Percentiles rank a stretch among this genome's conserved stretches.
Evolutionary conservation across 179 eudicot genomes (phyloP).

Genomic region (Spinacia oleracea): DNA sequence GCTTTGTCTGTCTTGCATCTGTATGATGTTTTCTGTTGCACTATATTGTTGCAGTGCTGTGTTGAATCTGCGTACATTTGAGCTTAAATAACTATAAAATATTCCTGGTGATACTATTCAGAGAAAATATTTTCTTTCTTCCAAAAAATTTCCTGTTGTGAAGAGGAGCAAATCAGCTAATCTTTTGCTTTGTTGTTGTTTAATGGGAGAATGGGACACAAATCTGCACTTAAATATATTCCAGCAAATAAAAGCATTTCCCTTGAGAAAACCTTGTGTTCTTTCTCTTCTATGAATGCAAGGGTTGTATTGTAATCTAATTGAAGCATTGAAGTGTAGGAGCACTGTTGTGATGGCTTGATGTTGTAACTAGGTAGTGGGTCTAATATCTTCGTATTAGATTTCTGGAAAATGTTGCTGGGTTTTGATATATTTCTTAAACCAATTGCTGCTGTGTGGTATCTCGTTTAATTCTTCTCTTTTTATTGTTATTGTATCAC

Average conservation of each 20-base stretch:
- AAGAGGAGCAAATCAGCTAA: no score
- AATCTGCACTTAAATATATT: background rate
- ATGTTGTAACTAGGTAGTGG: background rate
- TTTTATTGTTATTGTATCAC: constrained; percentile 30
- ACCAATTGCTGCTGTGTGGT: background rate
- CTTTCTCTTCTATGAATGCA: background rate
- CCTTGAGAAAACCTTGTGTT: background rate
- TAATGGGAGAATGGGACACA: background rate
- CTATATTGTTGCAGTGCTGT: background rate
- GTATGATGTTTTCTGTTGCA: no score
- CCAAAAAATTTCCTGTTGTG: background rate
- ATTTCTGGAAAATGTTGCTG: background rate
- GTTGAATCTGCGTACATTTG: constrained; percentile 1
- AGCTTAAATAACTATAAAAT: background rate
- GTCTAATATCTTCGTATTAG: constrained; percentile 1
- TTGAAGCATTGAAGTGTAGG: background rate
- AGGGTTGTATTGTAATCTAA: background rate
- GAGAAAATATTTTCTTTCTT: background rate
- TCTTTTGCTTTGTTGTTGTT: background rate
- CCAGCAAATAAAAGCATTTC: background rate
- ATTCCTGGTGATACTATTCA: background rate
- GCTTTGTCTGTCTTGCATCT: no score
- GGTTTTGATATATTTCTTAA: background rate
- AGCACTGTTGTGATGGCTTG: background rate
- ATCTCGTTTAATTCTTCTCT: background rate